Base-by-base conservation (phyloP, 108 stramenopile species). In the Cyclostephanos invisitatus region DNA sequence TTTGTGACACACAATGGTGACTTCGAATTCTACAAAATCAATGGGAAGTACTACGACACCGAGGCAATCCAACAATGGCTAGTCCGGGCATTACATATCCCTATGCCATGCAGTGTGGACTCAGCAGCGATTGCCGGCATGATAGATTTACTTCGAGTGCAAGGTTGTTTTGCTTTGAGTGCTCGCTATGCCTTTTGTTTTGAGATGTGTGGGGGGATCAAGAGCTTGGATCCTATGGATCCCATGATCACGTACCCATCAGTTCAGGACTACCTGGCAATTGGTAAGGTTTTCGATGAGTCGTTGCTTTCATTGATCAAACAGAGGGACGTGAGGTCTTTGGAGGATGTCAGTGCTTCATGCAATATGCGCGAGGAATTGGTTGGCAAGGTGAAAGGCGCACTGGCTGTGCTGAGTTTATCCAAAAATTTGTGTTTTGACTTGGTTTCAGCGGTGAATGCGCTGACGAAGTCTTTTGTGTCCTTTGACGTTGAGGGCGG, bases 1-100 rank as follows among this genome's bases (percentile, higher is more conserved):
- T 92, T 76, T 56, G 81, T 92, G 51, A 89, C 91, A 9, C 94
- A 95, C 71, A 95, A 95, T 73, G 94, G 94, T 32, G 94, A 95
- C 74, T 90, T 95, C 66, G 94, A 95, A 27, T 92, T 89, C 64
- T 95, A 75, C 60, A 62, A 75, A 24, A 65, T 89, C 51, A 83
- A 83, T 67, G 85, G 86, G 0, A 81, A 85, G 48, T 80, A 74
- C 29, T 87, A 85, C 63, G 89, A 89, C 15, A 71, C 89, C 18
- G 87, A 83, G 44, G 61, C 72, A 12, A 46, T 93, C 24, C 89
- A 89, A 53, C 62, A 71, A 15, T 93, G 89, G 89, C 67, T 93
- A 65, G 75, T 67, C 38, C 62, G 73, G 2, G 86, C 80, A 0
- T 65, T 84, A 8, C 76, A 62, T 29, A 27, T 42, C 7, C 65